Conservation (phyloP, 345 rosid species). For the Hevea brasiliensis region DNA sequence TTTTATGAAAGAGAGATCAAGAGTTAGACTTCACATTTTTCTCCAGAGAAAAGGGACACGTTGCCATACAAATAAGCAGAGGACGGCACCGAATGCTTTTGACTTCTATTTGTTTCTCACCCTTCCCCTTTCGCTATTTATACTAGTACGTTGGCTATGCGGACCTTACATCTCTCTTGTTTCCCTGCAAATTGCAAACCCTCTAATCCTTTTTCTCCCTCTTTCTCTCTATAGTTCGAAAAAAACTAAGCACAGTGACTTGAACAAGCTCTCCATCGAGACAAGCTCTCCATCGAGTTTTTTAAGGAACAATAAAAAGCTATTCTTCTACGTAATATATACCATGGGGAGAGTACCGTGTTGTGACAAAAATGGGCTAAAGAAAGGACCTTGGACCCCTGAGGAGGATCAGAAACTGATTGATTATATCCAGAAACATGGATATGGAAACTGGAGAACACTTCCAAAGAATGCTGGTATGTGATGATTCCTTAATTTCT, state of each 20-base stretch:
- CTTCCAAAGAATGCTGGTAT: constrained; percentile 34
- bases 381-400: constrained; percentile 36
- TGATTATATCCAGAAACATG: constrained; percentile 31
- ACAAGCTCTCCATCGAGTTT: neutral
- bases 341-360: constrained; percentile 32
- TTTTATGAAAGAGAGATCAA: neutral
- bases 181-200: neutral
- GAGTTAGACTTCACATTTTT: constrained; percentile 2
- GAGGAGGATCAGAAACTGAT: constrained; percentile 34
- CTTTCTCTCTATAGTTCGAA: neutral
- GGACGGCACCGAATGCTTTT: constrained; percentile 95
- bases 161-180: constrained; percentile 30
- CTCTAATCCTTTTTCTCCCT: neutral
- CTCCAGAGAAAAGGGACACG: constrained; percentile 52
- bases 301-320: too few relatives aligned
- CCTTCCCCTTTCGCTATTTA: constrained; percentile 37
- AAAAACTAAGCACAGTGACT: neutral
- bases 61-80: constrained; percentile 34
- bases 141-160: constrained; percentile 30
- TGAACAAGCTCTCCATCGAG: neutral
- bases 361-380: constrained; percentile 30
- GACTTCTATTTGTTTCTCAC: constrained; percentile 44
- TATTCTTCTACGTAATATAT: too few relatives aligned
- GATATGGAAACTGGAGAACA: constrained; percentile 37
- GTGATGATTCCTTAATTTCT: neutral